These are phyloP conservation scores for Aspergillus sp. DNA, from an alignment of 2,329 filamentous ascomycete genomes.

Conservation along the genomic window DNA sequence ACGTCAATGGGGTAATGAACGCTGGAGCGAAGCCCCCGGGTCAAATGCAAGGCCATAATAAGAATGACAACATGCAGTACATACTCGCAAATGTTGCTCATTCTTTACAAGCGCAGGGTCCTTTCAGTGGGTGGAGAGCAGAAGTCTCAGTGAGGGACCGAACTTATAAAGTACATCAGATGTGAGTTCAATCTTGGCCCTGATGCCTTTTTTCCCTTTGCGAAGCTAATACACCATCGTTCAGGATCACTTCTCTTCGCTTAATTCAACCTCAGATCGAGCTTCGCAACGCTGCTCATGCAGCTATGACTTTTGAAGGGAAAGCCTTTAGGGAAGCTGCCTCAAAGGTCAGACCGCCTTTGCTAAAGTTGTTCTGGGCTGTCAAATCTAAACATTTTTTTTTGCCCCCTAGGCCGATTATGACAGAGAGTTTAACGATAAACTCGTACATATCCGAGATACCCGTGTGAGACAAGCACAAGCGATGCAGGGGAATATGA, in stretches of 20 bases:
- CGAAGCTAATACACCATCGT: neutral
- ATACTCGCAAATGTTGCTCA: constrained; percentile 46
- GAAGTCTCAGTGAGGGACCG: constrained; percentile 46
- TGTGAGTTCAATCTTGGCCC: constrained; percentile 37
- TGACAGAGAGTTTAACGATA: constrained; percentile 49
- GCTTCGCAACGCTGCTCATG: constrained; percentile 42
- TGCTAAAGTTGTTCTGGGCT: neutral
- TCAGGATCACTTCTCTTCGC: constrained; percentile 51
- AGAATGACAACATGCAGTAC: constrained; percentile 41
- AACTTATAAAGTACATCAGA: constrained; percentile 48
- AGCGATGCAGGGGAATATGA: constrained; percentile 46
- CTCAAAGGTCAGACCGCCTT: constrained; percentile 32
- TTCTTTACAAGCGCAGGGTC: constrained; percentile 46
- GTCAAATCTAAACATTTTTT: constrained; percentile 4
- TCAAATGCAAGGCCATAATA: constrained; percentile 37
- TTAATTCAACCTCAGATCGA: constrained; percentile 50
- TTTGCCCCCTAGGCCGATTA: constrained; percentile 43
- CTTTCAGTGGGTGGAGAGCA: constrained; percentile 51
- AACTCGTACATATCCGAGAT: constrained; percentile 50
- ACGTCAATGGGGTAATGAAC: constrained; percentile 42
- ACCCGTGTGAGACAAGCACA: constrained; percentile 49
- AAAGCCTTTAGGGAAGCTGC: constrained; percentile 49
- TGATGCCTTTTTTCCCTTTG: neutral
- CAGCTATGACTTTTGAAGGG: constrained; percentile 50
- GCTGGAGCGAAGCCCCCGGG: constrained; percentile 37